A percentile compares a stretch with the other conserved stretches of the same genome.
phyloP scores from a whole-genome alignment of 352 stramenopile genomes.

The Phytophthora meadii region DNA sequence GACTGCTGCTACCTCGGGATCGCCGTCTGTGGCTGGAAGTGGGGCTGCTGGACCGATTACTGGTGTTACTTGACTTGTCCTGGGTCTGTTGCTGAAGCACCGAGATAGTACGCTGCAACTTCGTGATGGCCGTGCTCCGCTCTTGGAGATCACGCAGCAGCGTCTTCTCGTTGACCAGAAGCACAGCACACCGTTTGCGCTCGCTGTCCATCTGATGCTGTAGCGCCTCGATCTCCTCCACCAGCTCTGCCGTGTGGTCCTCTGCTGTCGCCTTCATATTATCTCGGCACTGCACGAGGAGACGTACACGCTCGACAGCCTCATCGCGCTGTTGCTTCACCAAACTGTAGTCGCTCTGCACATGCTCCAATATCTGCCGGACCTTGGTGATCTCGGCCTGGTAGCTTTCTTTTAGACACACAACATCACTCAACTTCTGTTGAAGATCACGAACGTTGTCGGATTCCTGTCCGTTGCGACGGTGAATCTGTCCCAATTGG shows the following conservation, averaged over 20 bases:
- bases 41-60: slow-evolving; percentile 23
- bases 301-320: slow-evolving; percentile 58
- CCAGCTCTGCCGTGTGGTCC: slow-evolving; percentile 64
- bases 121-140: slow-evolving; percentile 57
- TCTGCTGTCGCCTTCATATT: slow-evolving; percentile 72
- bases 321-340: slow-evolving; percentile 64
- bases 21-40: slow-evolving; percentile 24
- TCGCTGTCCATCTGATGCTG: slow-evolving; percentile 74
- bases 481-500: slow-evolving; percentile 42
- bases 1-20: slow-evolving; percentile 31
- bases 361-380: slow-evolving; percentile 42
- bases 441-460: slow-evolving; percentile 47
- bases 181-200: slow-evolving; percentile 64
- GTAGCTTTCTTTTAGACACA: slow-evolving; percentile 62
- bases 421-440: slow-evolving; percentile 46
- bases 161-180: slow-evolving; percentile 74
- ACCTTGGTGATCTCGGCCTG: slow-evolving; percentile 61
- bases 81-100: slow-evolving; percentile 39
- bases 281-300: slow-evolving; percentile 67
- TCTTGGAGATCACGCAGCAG: slow-evolving; percentile 77
- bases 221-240: slow-evolving; percentile 74
- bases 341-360: slow-evolving; percentile 51
- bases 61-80: slow-evolving; percentile 22
- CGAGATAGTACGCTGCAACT: slow-evolving; percentile 58
- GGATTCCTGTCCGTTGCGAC: slow-evolving; percentile 35